Evolutionary conservation across 257 asterid genomes (phyloP), one percentile per base, ranked within the genome.

Genomic region (Solanum virginianum): DNA sequence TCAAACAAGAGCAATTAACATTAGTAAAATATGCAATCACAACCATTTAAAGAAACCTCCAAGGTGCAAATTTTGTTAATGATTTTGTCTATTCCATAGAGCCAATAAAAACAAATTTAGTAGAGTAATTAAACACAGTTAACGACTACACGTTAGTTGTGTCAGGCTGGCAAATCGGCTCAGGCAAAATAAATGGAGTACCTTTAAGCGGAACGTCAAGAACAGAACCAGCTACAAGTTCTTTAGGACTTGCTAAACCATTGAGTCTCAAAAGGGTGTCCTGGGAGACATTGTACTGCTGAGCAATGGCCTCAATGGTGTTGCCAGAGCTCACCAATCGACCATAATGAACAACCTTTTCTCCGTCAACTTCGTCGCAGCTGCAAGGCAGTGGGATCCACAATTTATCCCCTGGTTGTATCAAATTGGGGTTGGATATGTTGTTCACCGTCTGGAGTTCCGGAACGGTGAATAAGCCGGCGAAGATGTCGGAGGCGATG

Each of bases 341-440:
- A 10, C 98, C 99, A 55, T 95, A 95, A 89, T 95, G 99, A 82
- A 95, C 93, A 88, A 92, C 96, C 86, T 14, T 83, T 87, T 81
- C 85, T 1, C 95, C 95, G 8, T 87, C 95, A 47, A 91, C 92
- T 9, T 85, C 88, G 51, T 92, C 98, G 84, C 99, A 96, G 90
- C 99, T 94, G 86, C 99, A 96, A 5, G 99, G 99, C 49, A 96
- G 91, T 20, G 98, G 99, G 55, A 96, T 90, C 92, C 88, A 87
- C 65, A 96, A 87, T 47, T 54, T 55, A 90, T 92, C 94, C 5
- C 97, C 98, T 36, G n/a, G 81, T 0, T 0, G 0, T 17, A 95
- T 93, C 79, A 12, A 0, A 77, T 89, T 24, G 0, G 93, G 13
- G 72, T 95, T 15, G 1, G 81, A 0, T 8, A 95, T 92, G 20